Conservation (phyloP, 805 yeast species). For the Maudiozyma serrabonitensis region DNA sequence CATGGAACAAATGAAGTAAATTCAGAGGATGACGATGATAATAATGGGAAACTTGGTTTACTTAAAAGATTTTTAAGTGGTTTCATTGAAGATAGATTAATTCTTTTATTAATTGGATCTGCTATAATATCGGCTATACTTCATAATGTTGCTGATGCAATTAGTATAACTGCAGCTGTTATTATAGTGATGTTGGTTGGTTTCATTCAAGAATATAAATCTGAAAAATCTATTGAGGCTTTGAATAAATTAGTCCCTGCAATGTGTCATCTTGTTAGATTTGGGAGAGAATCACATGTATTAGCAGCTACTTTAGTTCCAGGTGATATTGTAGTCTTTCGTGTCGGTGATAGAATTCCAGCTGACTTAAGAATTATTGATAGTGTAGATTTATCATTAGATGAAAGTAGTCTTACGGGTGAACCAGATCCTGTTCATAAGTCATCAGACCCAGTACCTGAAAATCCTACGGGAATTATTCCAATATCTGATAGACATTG, state of each 20-base stretch:
- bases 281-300: slow-evolving; percentile 67
- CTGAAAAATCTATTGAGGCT: slow-evolving; percentile 91
- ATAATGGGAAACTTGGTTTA: slow-evolving; percentile 21
- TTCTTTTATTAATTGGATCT: slow-evolving; percentile 78
- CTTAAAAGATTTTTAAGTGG: slow-evolving; percentile 64
- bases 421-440: slow-evolving; percentile 85
- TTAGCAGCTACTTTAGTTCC: slow-evolving; percentile 86
- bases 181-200: slow-evolving; percentile 93
- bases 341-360: slow-evolving; percentile 92
- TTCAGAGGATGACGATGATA: slow-evolving; percentile 63
- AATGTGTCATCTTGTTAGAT: slow-evolving; percentile 85
- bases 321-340: slow-evolving; percentile 84
- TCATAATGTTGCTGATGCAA: slow-evolving; percentile 95
- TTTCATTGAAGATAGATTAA: slow-evolving; percentile 86
- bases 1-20: slow-evolving; percentile 78
- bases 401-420: slow-evolving; percentile 92
- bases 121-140: slow-evolving; percentile 78
- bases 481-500: slow-evolving; percentile 64
- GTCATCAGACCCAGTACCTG: slow-evolving; percentile 35
- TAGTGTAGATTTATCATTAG: slow-evolving; percentile 73
- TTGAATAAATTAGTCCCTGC: slow-evolving; percentile 90
- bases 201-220: slow-evolving; percentile 91
- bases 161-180: slow-evolving; percentile 88
- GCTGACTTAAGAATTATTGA: slow-evolving; percentile 82
- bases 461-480: slow-evolving; percentile 28